Base-by-base conservation (phyloP, 1,284 basidiomycete genomes). In the Cutaneotrichosporon sp. region DNA sequence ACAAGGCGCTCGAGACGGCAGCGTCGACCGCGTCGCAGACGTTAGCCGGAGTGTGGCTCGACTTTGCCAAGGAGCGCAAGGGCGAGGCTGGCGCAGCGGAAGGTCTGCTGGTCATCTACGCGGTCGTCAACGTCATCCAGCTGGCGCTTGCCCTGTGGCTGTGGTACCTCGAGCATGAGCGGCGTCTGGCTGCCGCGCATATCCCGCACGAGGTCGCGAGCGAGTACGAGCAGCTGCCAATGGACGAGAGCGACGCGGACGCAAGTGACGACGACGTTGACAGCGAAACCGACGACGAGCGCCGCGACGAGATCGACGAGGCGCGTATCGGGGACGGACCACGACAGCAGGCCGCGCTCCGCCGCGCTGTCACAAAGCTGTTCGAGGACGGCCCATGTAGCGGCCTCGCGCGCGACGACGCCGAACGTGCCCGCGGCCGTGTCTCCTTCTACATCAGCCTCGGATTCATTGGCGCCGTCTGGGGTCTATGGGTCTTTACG, bases 1-100 rank as follows among this genome's bases (percentile, higher is more conserved):
- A 89, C 65, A 89, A 89, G 70, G 83, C 83, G 64, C 75, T 88
- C 55, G 87, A 88, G 64, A 82, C 86, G 68, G 82, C 83, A 1
- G 85, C 85, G 0, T 81, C 83, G 4, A 84, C 83, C 0, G 80
- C 86, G 50, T 82, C 83, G 54, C 85, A 88, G 63, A 86, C 84
- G 0, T 66, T 87, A 8, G 79, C 84, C 9, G 85, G 86, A 30
- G 73, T 87, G 14, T 75, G 79, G 42, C 77, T 86, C n/a, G 84
- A 84, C 52, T 46, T n/a, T 15, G 51, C 54, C 56, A 62, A 73
- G 42, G 46, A 54, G 22, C 38, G 9, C 8, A 22, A n/a, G 12
- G 48, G 36, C 37, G 21, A 20, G 21, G 9, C 39, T 34, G 44
- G 54, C 42, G 56, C 51, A 3, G 56, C 77, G 73, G 38, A 77